Percentiles rank a stretch among this genome's conserved stretches.
Conservation (phyloP, 768 basidiomycete species). For the Leccinum ochraceum region DNA sequence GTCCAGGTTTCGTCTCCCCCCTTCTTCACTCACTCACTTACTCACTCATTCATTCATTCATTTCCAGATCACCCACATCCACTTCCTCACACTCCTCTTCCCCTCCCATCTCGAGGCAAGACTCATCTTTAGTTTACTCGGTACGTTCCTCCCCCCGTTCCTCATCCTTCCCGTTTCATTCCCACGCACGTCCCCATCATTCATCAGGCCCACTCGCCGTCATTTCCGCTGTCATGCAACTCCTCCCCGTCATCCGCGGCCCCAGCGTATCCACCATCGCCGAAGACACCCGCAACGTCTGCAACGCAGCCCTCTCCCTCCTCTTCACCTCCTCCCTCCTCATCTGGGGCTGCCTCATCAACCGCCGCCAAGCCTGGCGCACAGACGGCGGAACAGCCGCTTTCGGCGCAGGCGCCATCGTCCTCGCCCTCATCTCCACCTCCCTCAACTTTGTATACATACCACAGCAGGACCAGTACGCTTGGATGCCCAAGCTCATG, state of each 20-base stretch:
- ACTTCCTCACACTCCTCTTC: conserved; percentile 93
- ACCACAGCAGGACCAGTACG: conserved; percentile 75
- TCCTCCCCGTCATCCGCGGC: conserved; percentile 59
- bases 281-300: conserved; percentile 84
- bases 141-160: conserved; percentile 36
- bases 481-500: conserved; percentile 90
- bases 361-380: conserved; percentile 91
- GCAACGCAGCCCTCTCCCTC: conserved; percentile 94
- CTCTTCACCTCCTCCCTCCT: conserved; percentile 88
- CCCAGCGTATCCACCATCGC: conserved; percentile 51
- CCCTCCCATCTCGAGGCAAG: conserved; percentile 87
- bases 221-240: conserved; percentile 79
- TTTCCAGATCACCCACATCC: conserved; percentile 89
- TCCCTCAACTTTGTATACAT: conserved; percentile 89
- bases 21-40: conserved; percentile 41
- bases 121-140: conserved; percentile 83
- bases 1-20: conserved; percentile 65
- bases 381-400: conserved; percentile 95
- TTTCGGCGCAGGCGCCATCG: conserved; percentile 83
- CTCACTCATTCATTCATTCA: background rate
- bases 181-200: background rate
- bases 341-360: conserved; percentile 92
- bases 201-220: conserved; percentile 77
- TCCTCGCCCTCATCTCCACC: conserved; percentile 81
- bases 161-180: background rate